Evolutionary conservation across 1,284 basidiomycete species (phyloP).

Genomic region (Mycena citricolor): DNA sequence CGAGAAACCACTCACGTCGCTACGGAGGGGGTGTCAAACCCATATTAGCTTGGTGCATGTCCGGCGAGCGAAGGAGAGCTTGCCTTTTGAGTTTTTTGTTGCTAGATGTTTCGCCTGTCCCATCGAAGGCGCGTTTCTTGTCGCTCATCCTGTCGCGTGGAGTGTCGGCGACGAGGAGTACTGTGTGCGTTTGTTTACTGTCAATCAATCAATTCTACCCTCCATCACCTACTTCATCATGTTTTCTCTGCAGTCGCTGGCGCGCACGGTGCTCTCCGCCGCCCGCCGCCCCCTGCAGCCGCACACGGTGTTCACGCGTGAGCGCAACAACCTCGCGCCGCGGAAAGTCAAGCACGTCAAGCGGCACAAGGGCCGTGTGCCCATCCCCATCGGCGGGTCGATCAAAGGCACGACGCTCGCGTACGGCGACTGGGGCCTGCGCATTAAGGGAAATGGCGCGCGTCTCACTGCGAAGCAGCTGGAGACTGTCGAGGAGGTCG

Average conservation of each 20-base stretch:
- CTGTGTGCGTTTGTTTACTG: conserved; percentile 1
- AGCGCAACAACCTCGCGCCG: conserved; percentile 71
- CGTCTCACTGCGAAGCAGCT: conserved; percentile 93
- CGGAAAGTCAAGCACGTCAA: conserved; percentile 80
- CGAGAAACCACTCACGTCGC: conserved; percentile 67
- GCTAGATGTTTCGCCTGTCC: conserved; percentile 46
- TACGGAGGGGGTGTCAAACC: too few relatives aligned
- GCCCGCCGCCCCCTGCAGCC: conserved; percentile 28
- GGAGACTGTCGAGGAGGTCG: conserved; percentile 81
- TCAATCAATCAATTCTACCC: conserved; percentile 14
- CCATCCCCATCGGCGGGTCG: conserved; percentile 85
- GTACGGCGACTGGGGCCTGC: conserved; percentile 89
- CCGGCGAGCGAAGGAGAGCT: too few relatives aligned
- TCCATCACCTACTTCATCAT: conserved; percentile 37
- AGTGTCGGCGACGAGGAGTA: conserved; percentile 10
- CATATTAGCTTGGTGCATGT: too few relatives aligned
- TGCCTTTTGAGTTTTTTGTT: conserved; percentile 74
- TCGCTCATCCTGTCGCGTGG: too few relatives aligned
- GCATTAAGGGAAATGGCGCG: conserved; percentile 81
- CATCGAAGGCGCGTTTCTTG: conserved; percentile 51
- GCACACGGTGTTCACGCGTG: conserved; percentile 39
- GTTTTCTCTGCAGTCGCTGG: conserved; percentile 42
- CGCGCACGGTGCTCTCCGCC: conserved; percentile 29
- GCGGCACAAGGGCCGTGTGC: conserved; percentile 85
- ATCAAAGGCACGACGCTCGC: conserved; percentile 92